phyloP scores from a whole-genome alignment of 164 flowering plant species.

The Stephania yunnanensis region DNA sequence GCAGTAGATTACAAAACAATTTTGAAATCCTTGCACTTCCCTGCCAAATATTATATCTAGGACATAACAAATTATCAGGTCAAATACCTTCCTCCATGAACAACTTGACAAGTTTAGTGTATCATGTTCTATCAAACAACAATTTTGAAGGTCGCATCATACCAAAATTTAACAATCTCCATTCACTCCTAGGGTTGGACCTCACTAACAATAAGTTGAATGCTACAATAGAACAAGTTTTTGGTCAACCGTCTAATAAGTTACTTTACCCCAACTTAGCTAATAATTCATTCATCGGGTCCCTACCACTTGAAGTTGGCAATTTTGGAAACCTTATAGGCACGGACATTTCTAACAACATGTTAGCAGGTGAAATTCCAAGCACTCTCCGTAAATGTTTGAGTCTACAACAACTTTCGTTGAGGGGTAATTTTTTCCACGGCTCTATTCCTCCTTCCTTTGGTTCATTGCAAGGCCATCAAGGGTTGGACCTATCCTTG shows the following conservation, averaged over 20 bases:
- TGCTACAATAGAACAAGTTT: background rate
- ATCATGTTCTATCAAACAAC: background rate
- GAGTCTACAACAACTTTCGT: background rate
- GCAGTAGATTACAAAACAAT: no score
- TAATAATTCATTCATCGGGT: background rate
- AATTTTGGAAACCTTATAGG: background rate
- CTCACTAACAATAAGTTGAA: constrained; percentile 8
- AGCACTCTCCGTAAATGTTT: background rate
- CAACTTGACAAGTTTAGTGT: background rate
- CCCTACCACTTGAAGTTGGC: background rate
- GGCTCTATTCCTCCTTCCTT: constrained; percentile 1
- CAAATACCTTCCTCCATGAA: constrained; percentile 5
- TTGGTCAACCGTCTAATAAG: background rate
- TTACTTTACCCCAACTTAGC: background rate
- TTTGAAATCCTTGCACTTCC: no score
- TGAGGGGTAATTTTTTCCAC: background rate
- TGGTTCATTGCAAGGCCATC: constrained; percentile 1
- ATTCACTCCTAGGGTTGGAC: background rate
- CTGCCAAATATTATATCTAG: background rate
- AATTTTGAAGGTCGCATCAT: constrained; percentile 5
- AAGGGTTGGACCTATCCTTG: background rate
- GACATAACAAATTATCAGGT: background rate
- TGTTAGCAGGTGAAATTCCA: background rate
- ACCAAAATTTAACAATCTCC: background rate
- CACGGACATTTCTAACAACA: background rate